Conservation (phyloP, 371 early-diverging fungal species). For the Conidiobolus incongruus region DNA sequence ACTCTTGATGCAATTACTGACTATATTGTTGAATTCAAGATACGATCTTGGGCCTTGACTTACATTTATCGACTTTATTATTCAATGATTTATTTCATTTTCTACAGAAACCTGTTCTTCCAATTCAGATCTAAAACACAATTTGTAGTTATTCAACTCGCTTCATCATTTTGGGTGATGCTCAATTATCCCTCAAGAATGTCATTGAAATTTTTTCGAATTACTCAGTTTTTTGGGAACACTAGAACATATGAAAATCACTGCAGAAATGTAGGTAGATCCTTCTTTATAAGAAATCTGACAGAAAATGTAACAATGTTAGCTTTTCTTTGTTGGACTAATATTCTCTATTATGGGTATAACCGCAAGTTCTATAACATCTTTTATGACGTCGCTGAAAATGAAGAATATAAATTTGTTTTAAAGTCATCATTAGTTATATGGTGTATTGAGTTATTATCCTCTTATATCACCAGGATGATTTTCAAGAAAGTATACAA, state of each 20-base stretch:
- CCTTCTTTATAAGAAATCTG: constrained; percentile 40
- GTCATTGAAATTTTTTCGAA: constrained; percentile 23
- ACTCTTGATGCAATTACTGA: constrained; percentile 31
- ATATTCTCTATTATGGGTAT: constrained; percentile 40
- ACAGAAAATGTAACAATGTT: constrained; percentile 62
- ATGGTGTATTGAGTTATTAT: constrained; percentile 38
- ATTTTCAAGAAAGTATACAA: constrained; percentile 20
- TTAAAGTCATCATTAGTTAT: constrained; percentile 27
- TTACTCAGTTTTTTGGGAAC: constrained; percentile 21
- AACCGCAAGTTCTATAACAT: constrained; percentile 38
- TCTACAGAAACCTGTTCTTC: constrained; percentile 51
- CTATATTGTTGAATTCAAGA: constrained; percentile 31
- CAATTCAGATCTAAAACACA: constrained; percentile 36
- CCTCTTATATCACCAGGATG: constrained; percentile 25
- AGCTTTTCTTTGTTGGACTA: constrained; percentile 41
- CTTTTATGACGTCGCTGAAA: constrained; percentile 14
- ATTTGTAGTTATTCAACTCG: constrained; percentile 33
- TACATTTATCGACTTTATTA: constrained; percentile 45
- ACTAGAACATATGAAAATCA: constrained; percentile 34
- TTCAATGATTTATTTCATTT: constrained; percentile 53
- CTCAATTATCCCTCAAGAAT: constrained; percentile 46
- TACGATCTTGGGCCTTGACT: constrained; percentile 38
- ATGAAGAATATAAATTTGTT: constrained; percentile 23
- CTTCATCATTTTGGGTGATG: constrained; percentile 45
- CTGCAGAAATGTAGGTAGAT: constrained; percentile 32